Base-by-base conservation (phyloP, 2,329 filamentous ascomycete species). In the Diaporthe vaccinii region DNA sequence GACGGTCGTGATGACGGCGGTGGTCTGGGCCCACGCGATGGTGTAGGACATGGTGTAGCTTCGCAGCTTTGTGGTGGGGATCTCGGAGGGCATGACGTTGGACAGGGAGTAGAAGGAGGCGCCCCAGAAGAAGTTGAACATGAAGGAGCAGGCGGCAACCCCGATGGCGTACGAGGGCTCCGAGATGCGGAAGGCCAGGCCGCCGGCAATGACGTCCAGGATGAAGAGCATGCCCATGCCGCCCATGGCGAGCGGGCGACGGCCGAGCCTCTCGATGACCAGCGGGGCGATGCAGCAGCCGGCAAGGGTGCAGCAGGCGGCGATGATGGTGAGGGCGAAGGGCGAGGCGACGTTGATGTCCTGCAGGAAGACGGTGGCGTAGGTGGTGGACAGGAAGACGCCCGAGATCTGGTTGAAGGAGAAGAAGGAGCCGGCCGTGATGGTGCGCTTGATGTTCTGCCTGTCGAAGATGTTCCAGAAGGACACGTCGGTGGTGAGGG, bases 101-200 rank as follows among this genome's bases (percentile, higher is more conserved):
- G 69, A 84, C 41, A 84, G 74, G 1, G 83, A 83, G 76, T 80
- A 81, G 77, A 84, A 84, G 0, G 82, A 83, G 12, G 81, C 81
- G 15, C 82, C 80, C 79, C 82, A 83, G 76, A 84, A 83, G 78
- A 84, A 84, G 53, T 81, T 82, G 77, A 84, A 84, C 28, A 84
- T 77, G 62, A 84, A 82, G 5, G 79, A 80, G 8, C 84, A 74
- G 1, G 78, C 80, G 8, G 83, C 82, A 15, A 84, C 81, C 4
- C 78, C 80, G 46, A 81, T 76, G 20, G 75, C 78, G 17, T 80
- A 77, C 9, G 79, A 76, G 22, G 77, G 78, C 57, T 81, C 79
- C 12, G 57, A 46, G 39, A 73, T 78, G 44, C 79, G 67, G 73
- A 83, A 80, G 20, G 83, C 83, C n/a, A 85, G 78, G 3, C 79